These are phyloP conservation scores for Wickerhamiella kurtzmanii DNA, from an alignment of 805 yeast genomes.

Conservation along the genomic window DNA sequence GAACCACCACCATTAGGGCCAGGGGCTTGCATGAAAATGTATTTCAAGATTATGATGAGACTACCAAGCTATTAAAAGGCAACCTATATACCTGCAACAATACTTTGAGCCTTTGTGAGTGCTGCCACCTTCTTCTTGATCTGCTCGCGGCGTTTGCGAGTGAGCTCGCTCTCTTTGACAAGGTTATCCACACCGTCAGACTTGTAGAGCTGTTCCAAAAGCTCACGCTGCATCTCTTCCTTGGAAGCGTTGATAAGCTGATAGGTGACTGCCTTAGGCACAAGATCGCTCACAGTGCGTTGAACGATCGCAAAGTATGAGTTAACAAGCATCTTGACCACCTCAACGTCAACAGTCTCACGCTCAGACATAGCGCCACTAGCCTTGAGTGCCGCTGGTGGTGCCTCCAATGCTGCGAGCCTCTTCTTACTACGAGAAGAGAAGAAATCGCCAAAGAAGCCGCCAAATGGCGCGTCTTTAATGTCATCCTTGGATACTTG, in stretches of 20 bases:
- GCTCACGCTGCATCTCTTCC: slow-evolving; percentile 78
- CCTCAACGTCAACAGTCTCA: slow-evolving; percentile 94
- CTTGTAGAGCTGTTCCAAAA: slow-evolving; percentile 75
- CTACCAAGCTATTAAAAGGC: neutral
- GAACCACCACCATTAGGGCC: too few relatives aligned
- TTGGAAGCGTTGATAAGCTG: slow-evolving; percentile 76
- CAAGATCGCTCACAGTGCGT: slow-evolving; percentile 81
- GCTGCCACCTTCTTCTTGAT: slow-evolving; percentile 93
- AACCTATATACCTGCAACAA: slow-evolving; percentile 35
- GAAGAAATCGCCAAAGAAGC: slow-evolving; percentile 94
- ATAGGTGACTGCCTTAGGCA: slow-evolving; percentile 92
- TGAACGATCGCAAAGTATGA: slow-evolving; percentile 88
- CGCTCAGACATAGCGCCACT: slow-evolving; percentile 87
- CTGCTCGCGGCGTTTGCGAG: slow-evolving; percentile 89
- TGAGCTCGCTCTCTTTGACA: slow-evolving; percentile 81
- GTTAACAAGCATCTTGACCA: slow-evolving; percentile 77
- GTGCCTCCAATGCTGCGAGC: slow-evolving; percentile 91
- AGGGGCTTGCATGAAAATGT: too few relatives aligned
- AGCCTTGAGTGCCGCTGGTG: slow-evolving; percentile 89
- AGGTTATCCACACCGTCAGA: slow-evolving; percentile 53
- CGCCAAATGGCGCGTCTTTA: slow-evolving; percentile 74
- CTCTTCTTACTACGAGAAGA: slow-evolving; percentile 85
- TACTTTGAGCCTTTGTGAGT: slow-evolving; percentile 75
- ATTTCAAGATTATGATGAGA: neutral
- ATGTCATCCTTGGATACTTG: slow-evolving; percentile 12